phyloP scores from a whole-genome alignment of 23 red algal genomes.

The Chondrus crispus region DNA sequence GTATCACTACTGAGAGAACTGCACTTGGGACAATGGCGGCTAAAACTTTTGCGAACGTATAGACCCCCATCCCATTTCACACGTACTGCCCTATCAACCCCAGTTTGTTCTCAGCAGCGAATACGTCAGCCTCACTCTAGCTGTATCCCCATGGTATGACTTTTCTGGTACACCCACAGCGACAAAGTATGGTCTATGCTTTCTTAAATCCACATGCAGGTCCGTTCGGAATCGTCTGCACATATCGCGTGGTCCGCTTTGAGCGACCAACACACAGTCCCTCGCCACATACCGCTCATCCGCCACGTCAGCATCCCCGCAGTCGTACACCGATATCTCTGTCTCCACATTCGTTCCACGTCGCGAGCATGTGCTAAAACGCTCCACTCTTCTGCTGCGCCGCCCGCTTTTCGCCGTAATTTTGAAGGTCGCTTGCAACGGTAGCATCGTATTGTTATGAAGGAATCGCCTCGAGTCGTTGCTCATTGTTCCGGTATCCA shows the following conservation, averaged over 20 bases:
- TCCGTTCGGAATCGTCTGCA: constrained; percentile 14
- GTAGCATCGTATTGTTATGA: background rate
- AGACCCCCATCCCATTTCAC: no score
- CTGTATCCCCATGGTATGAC: no score
- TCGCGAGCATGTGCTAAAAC: constrained; percentile 17
- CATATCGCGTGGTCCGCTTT: constrained; percentile 5
- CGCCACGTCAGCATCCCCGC: background rate
- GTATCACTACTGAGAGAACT: no score
- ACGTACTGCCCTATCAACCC: no score
- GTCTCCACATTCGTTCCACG: constrained; percentile 15
- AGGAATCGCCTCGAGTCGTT: constrained; percentile 7
- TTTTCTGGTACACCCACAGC: background rate
- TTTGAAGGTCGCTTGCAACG: constrained; percentile 36
- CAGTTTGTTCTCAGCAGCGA: no score
- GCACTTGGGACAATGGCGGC: no score
- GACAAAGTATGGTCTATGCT: constrained; percentile 17
- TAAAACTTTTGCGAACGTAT: no score
- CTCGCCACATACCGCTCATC: constrained; percentile 20
- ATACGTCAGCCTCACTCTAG: no score
- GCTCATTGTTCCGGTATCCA: background rate
- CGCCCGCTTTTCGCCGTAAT: background rate
- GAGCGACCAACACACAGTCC: constrained; percentile 5
- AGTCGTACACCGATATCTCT: constrained; percentile 37
- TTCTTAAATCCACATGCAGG: background rate
- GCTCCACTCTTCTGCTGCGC: background rate